Evolutionary conservation across 139 green algal genomes (phyloP).

Genomic region (Chlorella sp.): DNA sequence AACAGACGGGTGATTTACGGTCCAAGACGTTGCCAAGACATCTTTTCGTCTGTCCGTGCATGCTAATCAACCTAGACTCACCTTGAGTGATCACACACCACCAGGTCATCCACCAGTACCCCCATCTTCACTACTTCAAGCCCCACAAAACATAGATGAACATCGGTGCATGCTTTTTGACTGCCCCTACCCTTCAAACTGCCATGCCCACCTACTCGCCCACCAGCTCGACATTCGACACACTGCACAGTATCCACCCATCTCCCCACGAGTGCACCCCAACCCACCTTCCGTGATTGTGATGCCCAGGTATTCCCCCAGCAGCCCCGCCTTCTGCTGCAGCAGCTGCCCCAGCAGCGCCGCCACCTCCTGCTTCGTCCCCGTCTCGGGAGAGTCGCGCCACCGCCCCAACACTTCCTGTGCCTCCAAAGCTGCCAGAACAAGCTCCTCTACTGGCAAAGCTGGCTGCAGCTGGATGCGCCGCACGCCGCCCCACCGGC

Average conservation of each 20-base stretch:
- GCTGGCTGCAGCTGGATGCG: conserved; percentile 62
- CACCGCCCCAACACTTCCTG: conserved; percentile 71
- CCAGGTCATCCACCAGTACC: too few relatives aligned
- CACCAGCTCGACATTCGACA: background rate
- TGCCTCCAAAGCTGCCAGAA: conserved; percentile 69
- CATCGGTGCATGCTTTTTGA: background rate
- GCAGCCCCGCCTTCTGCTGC: conserved; percentile 68
- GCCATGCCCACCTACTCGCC: background rate
- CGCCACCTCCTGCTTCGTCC: conserved; percentile 71
- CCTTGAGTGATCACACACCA: too few relatives aligned
- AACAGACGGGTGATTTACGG: background rate
- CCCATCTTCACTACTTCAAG: too few relatives aligned
- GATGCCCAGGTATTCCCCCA: conserved; percentile 76
- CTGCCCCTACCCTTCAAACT: background rate
- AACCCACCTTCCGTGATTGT: background rate
- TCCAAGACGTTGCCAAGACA: background rate
- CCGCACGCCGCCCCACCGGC: conserved; percentile 52
- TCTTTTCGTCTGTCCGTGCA: too few relatives aligned
- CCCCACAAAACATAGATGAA: too few relatives aligned
- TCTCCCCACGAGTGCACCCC: background rate
- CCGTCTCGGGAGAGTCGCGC: conserved; percentile 49
- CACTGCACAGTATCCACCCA: background rate
- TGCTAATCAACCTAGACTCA: too few relatives aligned
- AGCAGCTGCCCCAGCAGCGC: conserved; percentile 67
- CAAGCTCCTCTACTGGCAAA: conserved; percentile 62